Conservation (phyloP, 768 basidiomycete species). For the Suillus subluteus region DNA sequence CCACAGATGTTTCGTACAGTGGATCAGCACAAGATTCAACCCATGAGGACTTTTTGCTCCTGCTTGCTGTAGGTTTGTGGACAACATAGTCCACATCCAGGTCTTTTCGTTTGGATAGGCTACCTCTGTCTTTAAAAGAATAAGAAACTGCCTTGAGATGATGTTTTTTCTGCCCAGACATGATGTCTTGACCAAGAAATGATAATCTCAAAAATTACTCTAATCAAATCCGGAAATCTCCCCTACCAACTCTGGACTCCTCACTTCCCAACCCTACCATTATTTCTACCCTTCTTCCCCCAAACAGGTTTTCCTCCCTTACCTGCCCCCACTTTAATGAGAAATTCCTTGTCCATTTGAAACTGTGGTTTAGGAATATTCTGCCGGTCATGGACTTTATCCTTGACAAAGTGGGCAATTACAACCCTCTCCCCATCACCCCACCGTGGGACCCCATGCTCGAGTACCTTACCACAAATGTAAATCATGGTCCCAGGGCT, state of each 20-base stretch:
- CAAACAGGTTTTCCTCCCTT: too few relatives aligned
- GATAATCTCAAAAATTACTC: too few relatives aligned
- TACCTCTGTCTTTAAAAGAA: too few relatives aligned
- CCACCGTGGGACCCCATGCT: background rate
- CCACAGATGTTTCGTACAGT: background rate
- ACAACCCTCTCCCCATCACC: background rate
- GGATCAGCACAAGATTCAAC: background rate
- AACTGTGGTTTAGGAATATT: background rate
- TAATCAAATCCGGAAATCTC: too few relatives aligned
- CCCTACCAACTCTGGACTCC: too few relatives aligned
- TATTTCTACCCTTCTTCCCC: too few relatives aligned
- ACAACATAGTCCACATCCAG: background rate
- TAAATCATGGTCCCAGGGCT: background rate
- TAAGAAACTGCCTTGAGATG: too few relatives aligned
- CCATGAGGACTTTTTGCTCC: background rate
- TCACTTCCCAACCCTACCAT: too few relatives aligned
- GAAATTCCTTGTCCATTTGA: background rate
- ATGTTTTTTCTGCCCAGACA: too few relatives aligned
- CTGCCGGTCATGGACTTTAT: background rate
- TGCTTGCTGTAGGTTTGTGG: background rate
- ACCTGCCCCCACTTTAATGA: too few relatives aligned
- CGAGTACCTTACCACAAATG: background rate
- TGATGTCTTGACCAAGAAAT: too few relatives aligned
- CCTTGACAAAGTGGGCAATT: constrained; percentile 1
- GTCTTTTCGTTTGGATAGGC: background rate